phyloP scores from a whole-genome alignment of 2,329 filamentous ascomycete species.

The Neospermospora avenae region DNA sequence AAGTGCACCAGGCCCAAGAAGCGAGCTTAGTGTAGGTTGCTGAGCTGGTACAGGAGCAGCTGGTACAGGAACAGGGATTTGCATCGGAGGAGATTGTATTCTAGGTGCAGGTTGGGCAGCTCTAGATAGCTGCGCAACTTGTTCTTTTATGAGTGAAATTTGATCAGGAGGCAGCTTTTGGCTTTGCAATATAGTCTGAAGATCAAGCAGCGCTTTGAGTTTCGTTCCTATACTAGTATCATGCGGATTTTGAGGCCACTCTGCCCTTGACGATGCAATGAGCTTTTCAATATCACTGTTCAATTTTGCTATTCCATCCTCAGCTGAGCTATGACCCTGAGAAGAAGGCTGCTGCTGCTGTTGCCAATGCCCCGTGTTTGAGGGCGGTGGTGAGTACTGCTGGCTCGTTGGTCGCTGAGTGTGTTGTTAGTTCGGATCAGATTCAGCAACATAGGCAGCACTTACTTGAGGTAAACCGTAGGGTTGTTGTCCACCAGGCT shows the following conservation, averaged over 20 bases:
- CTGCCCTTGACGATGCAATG: slow-evolving; percentile 67
- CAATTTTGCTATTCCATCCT: slow-evolving; percentile 67
- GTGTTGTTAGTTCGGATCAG: neutral
- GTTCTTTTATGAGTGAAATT: slow-evolving; percentile 78
- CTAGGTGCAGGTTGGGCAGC: slow-evolving; percentile 34
- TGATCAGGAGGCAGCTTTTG: slow-evolving; percentile 78
- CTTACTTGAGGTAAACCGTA: slow-evolving; percentile 33
- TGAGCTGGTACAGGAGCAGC: slow-evolving; percentile 25
- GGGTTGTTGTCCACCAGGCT: slow-evolving; percentile 23
- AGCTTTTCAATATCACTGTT: slow-evolving; percentile 80
- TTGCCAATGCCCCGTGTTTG: slow-evolving; percentile 36
- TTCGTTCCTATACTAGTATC: slow-evolving; percentile 74
- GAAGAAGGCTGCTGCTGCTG: slow-evolving; percentile 31
- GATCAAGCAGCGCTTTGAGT: slow-evolving; percentile 79
- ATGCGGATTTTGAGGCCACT: slow-evolving; percentile 72
- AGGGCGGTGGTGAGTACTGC: slow-evolving; percentile 36
- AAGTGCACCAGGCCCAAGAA: slow-evolving; percentile 45
- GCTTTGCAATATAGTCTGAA: slow-evolving; percentile 75
- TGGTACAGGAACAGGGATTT: slow-evolving; percentile 29
- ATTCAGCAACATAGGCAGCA: neutral
- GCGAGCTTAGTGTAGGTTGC: slow-evolving; percentile 49
- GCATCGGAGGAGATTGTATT: slow-evolving; percentile 36
- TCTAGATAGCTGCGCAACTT: slow-evolving; percentile 68
- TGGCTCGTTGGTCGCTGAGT: slow-evolving; percentile 23
- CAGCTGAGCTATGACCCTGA: slow-evolving; percentile 35